Base-by-base conservation (phyloP, 2,329 filamentous ascomycete genomes). In the Diaporthe ilicicola region DNA sequence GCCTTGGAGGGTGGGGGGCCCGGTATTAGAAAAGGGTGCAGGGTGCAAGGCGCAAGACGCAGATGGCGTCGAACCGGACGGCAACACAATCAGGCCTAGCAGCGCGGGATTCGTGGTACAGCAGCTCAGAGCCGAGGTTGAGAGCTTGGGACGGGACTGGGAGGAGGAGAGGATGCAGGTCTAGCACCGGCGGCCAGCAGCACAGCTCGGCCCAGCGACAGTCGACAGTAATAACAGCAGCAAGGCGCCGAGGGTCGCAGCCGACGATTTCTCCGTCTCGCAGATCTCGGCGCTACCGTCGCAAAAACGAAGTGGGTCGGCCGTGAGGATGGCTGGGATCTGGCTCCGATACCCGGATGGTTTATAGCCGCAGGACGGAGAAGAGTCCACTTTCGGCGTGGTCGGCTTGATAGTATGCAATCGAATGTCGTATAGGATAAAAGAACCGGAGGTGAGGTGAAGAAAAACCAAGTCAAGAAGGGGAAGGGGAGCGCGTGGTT, bases 291-390 rank as follows among this genome's bases (percentile, higher is more conserved):
- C 65, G 46, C 65, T 68, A 68, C 46, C 27, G 62, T 39, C 24
- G 65, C 53, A 56, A 53, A 48, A 59, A 68, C 37, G 17, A 39
- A 48, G 65, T 68, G 65, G 65, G 65, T 44, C 65, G 65, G 34
- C 56, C 56, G 29, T 46, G 69, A 70, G 71, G 71, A 48, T 61
- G 12, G 27, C 56, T 54, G 44, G 34, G 54, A 69, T 70, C 70
- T 64, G 70, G 66, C 61, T 70, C 51, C 70, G 67, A 56, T 56
- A 48, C 50, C 50, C 51, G 24, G 70, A 69, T 61, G 65, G 56
- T 64, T 15, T 29, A 51, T 27, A 50, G 66, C 67, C 66, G 70
- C 59, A 59, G 59, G 66, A 53, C 66, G 51, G 66, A 72, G 64
- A 12, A 48, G 42, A 62, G 6, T 24, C 56, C 51, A 56, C 42